phyloP scores from a whole-genome alignment of 169 alveolate genomes.

The Plasmodium vinckei region DNA sequence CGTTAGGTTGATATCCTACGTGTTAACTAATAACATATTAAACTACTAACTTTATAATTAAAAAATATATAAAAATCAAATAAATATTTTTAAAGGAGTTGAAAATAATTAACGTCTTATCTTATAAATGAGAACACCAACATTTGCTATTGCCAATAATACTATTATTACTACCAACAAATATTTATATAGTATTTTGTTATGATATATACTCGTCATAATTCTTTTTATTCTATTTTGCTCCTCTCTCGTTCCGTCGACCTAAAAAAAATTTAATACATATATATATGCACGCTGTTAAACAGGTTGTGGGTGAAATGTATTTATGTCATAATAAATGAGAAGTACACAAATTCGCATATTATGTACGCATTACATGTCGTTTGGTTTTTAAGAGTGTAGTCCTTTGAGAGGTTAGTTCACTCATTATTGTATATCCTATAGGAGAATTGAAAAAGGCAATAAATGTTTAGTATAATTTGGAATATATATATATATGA shows the following conservation, averaged over 20 bases:
- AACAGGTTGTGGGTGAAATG: too few relatives aligned
- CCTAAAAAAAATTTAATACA: constrained; percentile 5
- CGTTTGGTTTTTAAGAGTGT: constrained; percentile 59
- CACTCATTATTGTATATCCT: constrained; percentile 75
- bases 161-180: constrained; percentile 29
- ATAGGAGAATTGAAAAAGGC: not conserved
- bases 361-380: constrained; percentile 17
- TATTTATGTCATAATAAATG: too few relatives aligned
- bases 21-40: too few relatives aligned
- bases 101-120: not conserved
- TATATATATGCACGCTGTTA: not conserved
- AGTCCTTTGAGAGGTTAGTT: constrained; percentile 52
- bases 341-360: not conserved
- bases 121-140: constrained; percentile 68
- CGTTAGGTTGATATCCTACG: too few relatives aligned
- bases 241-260: constrained; percentile 46
- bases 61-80: too few relatives aligned
- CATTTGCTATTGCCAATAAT: constrained; percentile 54
- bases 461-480: not conserved
- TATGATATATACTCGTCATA: constrained; percentile 41
- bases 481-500: not conserved
- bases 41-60: too few relatives aligned
- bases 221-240: constrained; percentile 60
- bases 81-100: too few relatives aligned
- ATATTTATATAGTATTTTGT: constrained; percentile 39